A percentile compares a stretch with the other conserved stretches of the same genome.
Evolutionary conservation across 2,329 filamentous ascomycete genomes (phyloP).

Genomic region (Epichloe typhina): DNA sequence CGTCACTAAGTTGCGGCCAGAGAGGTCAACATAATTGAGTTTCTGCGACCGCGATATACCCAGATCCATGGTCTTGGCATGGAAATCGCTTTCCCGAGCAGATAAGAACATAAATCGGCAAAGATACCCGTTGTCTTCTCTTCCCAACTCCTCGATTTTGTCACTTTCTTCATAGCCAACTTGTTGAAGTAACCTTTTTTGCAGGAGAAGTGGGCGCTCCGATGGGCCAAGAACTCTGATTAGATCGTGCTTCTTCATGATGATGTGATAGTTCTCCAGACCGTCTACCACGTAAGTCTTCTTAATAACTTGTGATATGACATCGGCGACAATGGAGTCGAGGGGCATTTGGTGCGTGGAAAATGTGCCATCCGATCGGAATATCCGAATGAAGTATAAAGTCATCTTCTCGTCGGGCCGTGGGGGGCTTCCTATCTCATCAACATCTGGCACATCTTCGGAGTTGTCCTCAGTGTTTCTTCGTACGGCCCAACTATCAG

Average conservation of each 20-base stretch:
- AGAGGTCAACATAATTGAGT: slow-evolving; percentile 86
- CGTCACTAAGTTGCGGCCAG: slow-evolving; percentile 79
- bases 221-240: slow-evolving; percentile 64
- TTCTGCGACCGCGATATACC: slow-evolving; percentile 75
- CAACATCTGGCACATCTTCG: slow-evolving; percentile 43
- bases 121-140: slow-evolving; percentile 94
- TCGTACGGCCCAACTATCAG: slow-evolving; percentile 92
- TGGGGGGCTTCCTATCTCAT: slow-evolving; percentile 54
- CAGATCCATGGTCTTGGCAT: slow-evolving; percentile 56
- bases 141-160: slow-evolving; percentile 79
- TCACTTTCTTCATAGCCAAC: slow-evolving; percentile 82
- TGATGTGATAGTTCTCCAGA: slow-evolving; percentile 87
- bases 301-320: slow-evolving; percentile 81
- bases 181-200: slow-evolving; percentile 82
- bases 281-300: slow-evolving; percentile 89
- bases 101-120: slow-evolving; percentile 93
- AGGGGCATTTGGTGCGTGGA: slow-evolving; percentile 77
- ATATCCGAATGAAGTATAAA: slow-evolving; percentile 87
- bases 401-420: slow-evolving; percentile 61
- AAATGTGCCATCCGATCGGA: slow-evolving; percentile 87
- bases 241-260: slow-evolving; percentile 85
- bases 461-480: slow-evolving; percentile 53
- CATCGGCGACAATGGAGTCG: slow-evolving; percentile 73
- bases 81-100: slow-evolving; percentile 71
- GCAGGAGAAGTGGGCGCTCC: slow-evolving; percentile 79